Percentiles rank a stretch among this genome's conserved stretches.
phyloP scores from a whole-genome alignment of 2,329 filamentous ascomycete genomes.

The Bimuria novae-zelandiae region DNA sequence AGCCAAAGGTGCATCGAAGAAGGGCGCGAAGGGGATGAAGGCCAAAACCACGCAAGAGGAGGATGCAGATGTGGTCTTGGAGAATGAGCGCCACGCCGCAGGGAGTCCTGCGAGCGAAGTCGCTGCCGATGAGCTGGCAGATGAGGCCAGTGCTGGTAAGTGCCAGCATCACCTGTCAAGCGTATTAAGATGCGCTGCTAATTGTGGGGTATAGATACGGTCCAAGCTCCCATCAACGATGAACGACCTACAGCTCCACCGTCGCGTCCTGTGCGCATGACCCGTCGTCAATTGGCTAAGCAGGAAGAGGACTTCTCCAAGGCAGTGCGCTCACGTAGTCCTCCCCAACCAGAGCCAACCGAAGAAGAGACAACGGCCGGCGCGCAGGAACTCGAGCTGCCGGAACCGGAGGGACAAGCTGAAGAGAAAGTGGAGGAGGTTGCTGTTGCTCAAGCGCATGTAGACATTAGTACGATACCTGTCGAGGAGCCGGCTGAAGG shows the following conservation, averaged over 20 bases:
- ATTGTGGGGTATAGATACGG: conserved; percentile 23
- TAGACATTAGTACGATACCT: background rate
- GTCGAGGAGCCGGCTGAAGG: conserved; percentile 9
- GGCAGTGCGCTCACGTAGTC: conserved; percentile 21
- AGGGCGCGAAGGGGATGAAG: conserved; percentile 36
- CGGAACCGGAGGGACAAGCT: background rate
- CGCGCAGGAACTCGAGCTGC: conserved; percentile 5
- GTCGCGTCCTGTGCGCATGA: conserved; percentile 36
- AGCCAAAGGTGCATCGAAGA: conserved; percentile 38
- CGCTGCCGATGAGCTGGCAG: conserved; percentile 25
- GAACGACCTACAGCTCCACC: conserved; percentile 31
- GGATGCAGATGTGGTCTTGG: conserved; percentile 15
- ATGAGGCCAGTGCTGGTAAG: conserved; percentile 25
- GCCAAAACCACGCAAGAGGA: conserved; percentile 32
- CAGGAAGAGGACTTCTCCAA: conserved; percentile 37
- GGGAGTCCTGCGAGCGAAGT: conserved; percentile 25
- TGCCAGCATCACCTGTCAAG: conserved; percentile 8
- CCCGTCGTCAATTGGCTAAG: conserved; percentile 42
- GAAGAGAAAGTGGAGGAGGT: background rate
- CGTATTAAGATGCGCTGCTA: conserved; percentile 16
- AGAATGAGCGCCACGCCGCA: conserved; percentile 27
- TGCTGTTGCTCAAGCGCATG: background rate
- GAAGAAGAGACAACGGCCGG: conserved; percentile 7
- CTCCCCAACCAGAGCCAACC: conserved; percentile 15
- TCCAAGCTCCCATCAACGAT: conserved; percentile 23